These are phyloP conservation scores for Curvularia verruculosa DNA, from an alignment of 2,329 filamentous ascomycete genomes.

Conservation along the genomic window DNA sequence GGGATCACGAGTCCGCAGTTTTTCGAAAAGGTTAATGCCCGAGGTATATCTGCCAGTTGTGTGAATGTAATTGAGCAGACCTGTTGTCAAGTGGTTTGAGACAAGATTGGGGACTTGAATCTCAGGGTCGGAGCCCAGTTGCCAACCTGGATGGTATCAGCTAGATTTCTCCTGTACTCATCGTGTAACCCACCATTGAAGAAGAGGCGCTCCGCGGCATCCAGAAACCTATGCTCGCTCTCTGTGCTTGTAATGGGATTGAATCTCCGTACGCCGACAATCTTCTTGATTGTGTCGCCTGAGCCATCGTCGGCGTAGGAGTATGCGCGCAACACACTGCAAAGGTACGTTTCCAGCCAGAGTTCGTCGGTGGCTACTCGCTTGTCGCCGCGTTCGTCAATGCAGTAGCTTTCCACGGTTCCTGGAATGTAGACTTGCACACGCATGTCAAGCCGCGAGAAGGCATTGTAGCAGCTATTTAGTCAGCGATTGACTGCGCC, in stretches of 20 bases:
- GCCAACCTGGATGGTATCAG: slow-evolving; percentile 67
- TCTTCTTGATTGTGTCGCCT: slow-evolving; percentile 93
- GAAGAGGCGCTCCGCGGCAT: slow-evolving; percentile 92
- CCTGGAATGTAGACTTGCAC: slow-evolving; percentile 97
- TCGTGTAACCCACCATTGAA: slow-evolving; percentile 70
- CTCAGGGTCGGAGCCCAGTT: slow-evolving; percentile 93
- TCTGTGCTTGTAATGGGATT: slow-evolving; percentile 99
- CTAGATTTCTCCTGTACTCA: not conserved
- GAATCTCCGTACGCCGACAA: slow-evolving; percentile 95
- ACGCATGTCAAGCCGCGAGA: slow-evolving; percentile 96
- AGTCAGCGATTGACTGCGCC: slow-evolving; percentile 35
- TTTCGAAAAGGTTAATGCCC: slow-evolving; percentile 97
- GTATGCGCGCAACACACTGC: slow-evolving; percentile 91
- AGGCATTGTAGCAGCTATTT: slow-evolving; percentile 92
- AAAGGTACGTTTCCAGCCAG: slow-evolving; percentile 97
- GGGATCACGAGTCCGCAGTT: slow-evolving; percentile 85
- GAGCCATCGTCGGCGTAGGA: slow-evolving; percentile 96
- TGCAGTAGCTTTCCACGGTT: slow-evolving; percentile 94
- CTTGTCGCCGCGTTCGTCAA: slow-evolving; percentile 96
- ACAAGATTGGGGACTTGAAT: slow-evolving; percentile 97
- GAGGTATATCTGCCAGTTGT: slow-evolving; percentile 94
- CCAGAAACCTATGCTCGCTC: slow-evolving; percentile 92
- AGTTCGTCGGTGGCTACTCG: slow-evolving; percentile 89
- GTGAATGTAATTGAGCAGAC: slow-evolving; percentile 90
- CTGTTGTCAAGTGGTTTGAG: slow-evolving; percentile 93